A percentile compares a stretch with the other conserved stretches of the same genome.
Evolutionary conservation across 1,139 yeast species (phyloP).

Genomic region (Yamadazyma mexicana): DNA sequence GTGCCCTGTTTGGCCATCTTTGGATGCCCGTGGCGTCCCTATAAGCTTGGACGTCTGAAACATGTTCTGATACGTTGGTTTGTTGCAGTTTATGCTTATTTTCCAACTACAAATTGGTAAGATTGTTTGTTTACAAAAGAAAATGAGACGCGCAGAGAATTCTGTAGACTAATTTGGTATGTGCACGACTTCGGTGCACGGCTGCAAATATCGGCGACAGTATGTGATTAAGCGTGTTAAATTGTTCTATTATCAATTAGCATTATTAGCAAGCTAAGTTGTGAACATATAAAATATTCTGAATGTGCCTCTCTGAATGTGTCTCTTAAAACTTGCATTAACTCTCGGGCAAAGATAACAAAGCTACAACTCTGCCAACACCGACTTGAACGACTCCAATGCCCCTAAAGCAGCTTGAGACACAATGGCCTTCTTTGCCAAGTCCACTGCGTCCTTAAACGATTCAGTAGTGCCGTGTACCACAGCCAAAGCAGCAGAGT

Average conservation of each 20-base stretch:
- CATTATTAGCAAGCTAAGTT: no score
- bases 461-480: conserved; percentile 64
- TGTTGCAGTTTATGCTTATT: neutral
- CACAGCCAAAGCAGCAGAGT: conserved; percentile 83
- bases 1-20: conserved; percentile 9
- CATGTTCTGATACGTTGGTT: neutral
- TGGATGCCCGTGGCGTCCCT: conserved; percentile 31
- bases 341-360: no score
- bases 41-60: conserved; percentile 16
- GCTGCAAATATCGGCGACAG: no score
- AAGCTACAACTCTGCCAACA: conserved; percentile 3
- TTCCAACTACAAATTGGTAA: no score
- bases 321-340: no score
- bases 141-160: neutral
- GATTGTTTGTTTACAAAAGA: conserved; percentile 4
- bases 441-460: conserved; percentile 76
- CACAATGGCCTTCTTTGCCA: conserved; percentile 68
- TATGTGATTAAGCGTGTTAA: no score
- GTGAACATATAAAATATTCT: no score
- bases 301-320: no score
- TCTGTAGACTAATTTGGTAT: neutral
- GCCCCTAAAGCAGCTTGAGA: conserved; percentile 67
- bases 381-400: conserved; percentile 53
- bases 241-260: no score
- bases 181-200: neutral